These are phyloP conservation scores for Knufia fluminis DNA, from an alignment of 2,329 filamentous ascomycete species.

Conservation along the genomic window DNA sequence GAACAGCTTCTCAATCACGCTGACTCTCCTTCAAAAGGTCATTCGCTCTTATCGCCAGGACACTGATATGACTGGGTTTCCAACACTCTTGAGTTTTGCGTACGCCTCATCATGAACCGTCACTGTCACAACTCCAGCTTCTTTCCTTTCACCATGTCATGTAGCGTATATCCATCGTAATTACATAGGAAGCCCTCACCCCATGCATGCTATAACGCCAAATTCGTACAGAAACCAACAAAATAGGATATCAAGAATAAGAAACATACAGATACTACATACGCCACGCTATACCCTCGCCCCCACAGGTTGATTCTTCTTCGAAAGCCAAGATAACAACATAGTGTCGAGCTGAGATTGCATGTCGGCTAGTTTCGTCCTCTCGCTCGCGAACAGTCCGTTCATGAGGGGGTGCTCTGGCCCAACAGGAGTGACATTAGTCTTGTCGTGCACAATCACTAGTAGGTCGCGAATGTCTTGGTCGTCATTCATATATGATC, in stretches of 20 bases:
- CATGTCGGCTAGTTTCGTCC: conserved; percentile 75
- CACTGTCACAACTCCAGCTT: too few relatives aligned
- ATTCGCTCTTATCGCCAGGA: too few relatives aligned
- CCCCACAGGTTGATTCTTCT: conserved; percentile 25
- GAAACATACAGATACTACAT: not conserved
- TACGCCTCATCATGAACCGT: not conserved
- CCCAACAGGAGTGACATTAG: conserved; percentile 66
- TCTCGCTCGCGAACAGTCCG: conserved; percentile 76
- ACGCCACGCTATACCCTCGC: not conserved
- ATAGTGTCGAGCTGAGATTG: conserved; percentile 82
- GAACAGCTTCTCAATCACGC: too few relatives aligned
- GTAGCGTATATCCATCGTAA: not conserved
- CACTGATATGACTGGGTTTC: too few relatives aligned
- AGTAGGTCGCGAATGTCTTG: conserved; percentile 83
- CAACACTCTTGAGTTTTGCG: too few relatives aligned
- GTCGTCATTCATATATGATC: conserved; percentile 83
- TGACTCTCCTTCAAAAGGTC: too few relatives aligned
- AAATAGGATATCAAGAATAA: not conserved
- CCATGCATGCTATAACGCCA: not conserved
- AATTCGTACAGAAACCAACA: not conserved
- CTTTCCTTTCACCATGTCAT: not conserved
- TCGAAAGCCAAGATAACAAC: conserved; percentile 66
- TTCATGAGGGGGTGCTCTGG: conserved; percentile 78
- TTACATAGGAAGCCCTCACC: not conserved
- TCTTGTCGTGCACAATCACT: conserved; percentile 86